These are phyloP conservation scores for Suhomyces coccinellae DNA, from an alignment of 1,139 yeast genomes.

Conservation along the genomic window DNA sequence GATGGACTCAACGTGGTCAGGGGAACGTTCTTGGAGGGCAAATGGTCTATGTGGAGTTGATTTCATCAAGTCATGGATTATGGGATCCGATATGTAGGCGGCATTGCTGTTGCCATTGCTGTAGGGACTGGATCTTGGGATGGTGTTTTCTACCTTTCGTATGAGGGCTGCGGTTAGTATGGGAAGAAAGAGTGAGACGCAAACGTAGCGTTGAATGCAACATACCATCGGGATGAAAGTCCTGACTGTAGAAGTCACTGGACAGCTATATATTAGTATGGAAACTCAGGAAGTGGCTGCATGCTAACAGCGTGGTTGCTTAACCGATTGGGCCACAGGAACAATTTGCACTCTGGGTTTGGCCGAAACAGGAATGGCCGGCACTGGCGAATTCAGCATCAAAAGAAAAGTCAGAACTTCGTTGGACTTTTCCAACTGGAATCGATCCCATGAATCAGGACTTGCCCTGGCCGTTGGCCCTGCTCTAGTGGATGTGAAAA, in stretches of 20 bases:
- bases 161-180: constrained; percentile 18
- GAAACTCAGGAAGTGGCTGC: too few species aligned
- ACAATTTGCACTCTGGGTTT: too few species aligned
- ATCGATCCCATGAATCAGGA: neutral
- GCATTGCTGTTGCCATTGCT: neutral
- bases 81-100: constrained; percentile 28
- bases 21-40: constrained; percentile 2
- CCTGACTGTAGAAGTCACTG: constrained; percentile 8
- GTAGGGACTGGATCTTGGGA: constrained; percentile 17
- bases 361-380: too few species aligned
- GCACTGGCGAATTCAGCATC: too few species aligned
- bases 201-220: constrained; percentile 3
- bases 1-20: constrained; percentile 17
- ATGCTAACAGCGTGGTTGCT: too few species aligned
- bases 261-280: constrained; percentile 9
- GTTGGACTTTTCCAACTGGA: neutral
- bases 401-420: too few species aligned
- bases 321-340: too few species aligned
- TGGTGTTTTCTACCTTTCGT: constrained; percentile 13
- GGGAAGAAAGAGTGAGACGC: neutral
- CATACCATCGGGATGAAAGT: constrained; percentile 27
- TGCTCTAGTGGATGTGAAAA: constrained; percentile 8
- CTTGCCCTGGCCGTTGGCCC: neutral
- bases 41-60: constrained; percentile 30
- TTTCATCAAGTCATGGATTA: constrained; percentile 33